Base-by-base conservation (phyloP, 1,284 basidiomycete genomes). In the Cutaneotrichosporon sp. region DNA sequence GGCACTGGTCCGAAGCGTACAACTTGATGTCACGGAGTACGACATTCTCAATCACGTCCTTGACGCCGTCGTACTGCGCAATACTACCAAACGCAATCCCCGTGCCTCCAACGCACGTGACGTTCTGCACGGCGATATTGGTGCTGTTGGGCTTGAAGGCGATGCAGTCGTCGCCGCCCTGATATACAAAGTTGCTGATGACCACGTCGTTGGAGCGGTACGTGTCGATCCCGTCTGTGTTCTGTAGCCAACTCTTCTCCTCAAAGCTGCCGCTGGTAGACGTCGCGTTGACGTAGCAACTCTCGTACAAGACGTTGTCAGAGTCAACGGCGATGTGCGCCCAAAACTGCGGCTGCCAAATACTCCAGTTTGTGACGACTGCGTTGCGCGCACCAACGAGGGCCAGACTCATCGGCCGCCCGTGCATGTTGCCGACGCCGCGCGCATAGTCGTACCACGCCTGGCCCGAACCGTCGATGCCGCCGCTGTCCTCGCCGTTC, bases 111-210 rank as follows among this genome's bases (percentile, higher is more conserved):
- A 82, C 80, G 69, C 86, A 87, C 47, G 83, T 84, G 57, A 86
- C 80, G 68, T 86, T 85, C 2, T 80, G 72, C 1, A 82, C 83
- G 22, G 82, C 63, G 62, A 88, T 81, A 67, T 86, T 85, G 16
- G 86, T 84, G 47, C 85, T 85, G 73, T 87, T 88, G 83, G 87
- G 65, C 65, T 88, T 88, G 77, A 88, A 84, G 6, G 86, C 86
- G n/a, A 88, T 75, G 68, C 86, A 88, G 73, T 88, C 87, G 71
- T 88, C 88, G 13, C 87, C 86, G 21, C 73, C 75, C 60, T 76
- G 73, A 63, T 74, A 73, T 10, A 74, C 68, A 58, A 73, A 69
- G 61, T 72, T 69, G 40, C 70, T 65, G 49, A 88, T 75, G 4
- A 83, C 80, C 40, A 88, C 76, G 34, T 82, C 78, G 68, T 86